phyloP scores from a whole-genome alignment of 106 monocot genomes.

The Alisma plantagoaquatica region DNA sequence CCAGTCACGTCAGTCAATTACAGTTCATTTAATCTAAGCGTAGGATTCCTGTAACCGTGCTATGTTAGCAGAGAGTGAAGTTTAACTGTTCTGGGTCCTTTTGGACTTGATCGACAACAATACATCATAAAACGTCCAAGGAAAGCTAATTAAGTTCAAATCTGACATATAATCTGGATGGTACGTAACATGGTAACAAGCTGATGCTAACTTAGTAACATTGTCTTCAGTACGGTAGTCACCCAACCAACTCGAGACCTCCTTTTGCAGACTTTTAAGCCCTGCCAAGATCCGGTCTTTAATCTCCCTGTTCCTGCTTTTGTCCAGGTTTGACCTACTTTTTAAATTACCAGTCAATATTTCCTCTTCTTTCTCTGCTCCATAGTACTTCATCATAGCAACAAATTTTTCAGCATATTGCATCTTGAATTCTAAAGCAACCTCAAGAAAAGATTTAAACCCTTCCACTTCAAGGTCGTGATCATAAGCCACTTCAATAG shows the following conservation, averaged over 20 bases:
- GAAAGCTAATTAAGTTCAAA: constrained; percentile 55
- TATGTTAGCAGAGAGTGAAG: too few relatives aligned
- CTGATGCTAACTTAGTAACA: constrained; percentile 42
- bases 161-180: constrained; percentile 28
- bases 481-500: constrained; percentile 28
- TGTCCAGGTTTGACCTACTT: constrained; percentile 40
- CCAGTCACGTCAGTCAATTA: too few relatives aligned
- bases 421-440: constrained; percentile 41
- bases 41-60: too few relatives aligned
- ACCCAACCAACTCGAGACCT: constrained; percentile 50
- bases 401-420: constrained; percentile 61
- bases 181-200: constrained; percentile 69
- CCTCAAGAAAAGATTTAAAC: constrained; percentile 48
- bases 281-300: constrained; percentile 56
- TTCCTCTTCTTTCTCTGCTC: constrained; percentile 60
- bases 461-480: constrained; percentile 62
- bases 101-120: constrained; percentile 50
- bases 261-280: constrained; percentile 44
- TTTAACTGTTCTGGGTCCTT: constrained; percentile 3
- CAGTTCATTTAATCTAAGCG: too few relatives aligned
- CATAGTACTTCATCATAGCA: constrained; percentile 70
- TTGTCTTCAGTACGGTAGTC: constrained; percentile 26
- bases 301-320: constrained; percentile 51
- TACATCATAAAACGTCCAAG: constrained; percentile 56
- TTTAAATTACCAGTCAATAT: constrained; percentile 72